These are phyloP conservation scores for Erysimum cheiranthoides DNA, from an alignment of 345 rosid species.

Conservation along the genomic window DNA sequence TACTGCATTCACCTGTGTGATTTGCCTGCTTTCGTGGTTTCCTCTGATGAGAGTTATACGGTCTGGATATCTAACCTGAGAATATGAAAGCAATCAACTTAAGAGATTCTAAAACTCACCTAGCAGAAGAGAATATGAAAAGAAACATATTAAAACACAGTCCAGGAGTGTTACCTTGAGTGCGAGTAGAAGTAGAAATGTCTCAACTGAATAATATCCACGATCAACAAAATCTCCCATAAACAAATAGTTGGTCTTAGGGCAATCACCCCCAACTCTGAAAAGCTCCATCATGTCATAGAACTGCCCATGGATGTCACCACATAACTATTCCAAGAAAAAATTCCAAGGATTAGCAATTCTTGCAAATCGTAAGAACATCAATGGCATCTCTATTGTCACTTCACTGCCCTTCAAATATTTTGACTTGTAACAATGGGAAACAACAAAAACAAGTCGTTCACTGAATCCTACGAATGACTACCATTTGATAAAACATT, in stretches of 20 bases:
- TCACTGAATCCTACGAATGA: slow-evolving; percentile 15
- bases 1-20: slow-evolving; percentile 76
- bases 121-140: background rate
- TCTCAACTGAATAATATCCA: slow-evolving; percentile 96
- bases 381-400: slow-evolving; percentile 4
- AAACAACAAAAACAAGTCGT: background rate
- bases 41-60: slow-evolving; percentile 95
- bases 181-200: slow-evolving; percentile 91
- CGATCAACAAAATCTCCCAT: slow-evolving; percentile 99
- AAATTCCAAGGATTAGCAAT: slow-evolving; percentile 10
- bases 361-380: slow-evolving; percentile 17
- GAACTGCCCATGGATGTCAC: slow-evolving; percentile 98
- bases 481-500: background rate
- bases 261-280: slow-evolving; percentile 95
- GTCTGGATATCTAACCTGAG: slow-evolving; percentile 96
- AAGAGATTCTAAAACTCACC: slow-evolving; percentile 17
- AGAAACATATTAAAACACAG: background rate
- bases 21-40: slow-evolving; percentile 97
- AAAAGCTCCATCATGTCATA: slow-evolving; percentile 99
- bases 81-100: slow-evolving; percentile 35
- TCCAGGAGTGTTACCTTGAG: slow-evolving; percentile 68
- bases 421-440: slow-evolving; percentile 14
- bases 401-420: slow-evolving; percentile 15
- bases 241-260: slow-evolving; percentile 93
- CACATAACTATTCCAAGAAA: slow-evolving; percentile 65